phyloP scores from a whole-genome alignment of 306 rosid species.

The Cicer arietinum region DNA sequence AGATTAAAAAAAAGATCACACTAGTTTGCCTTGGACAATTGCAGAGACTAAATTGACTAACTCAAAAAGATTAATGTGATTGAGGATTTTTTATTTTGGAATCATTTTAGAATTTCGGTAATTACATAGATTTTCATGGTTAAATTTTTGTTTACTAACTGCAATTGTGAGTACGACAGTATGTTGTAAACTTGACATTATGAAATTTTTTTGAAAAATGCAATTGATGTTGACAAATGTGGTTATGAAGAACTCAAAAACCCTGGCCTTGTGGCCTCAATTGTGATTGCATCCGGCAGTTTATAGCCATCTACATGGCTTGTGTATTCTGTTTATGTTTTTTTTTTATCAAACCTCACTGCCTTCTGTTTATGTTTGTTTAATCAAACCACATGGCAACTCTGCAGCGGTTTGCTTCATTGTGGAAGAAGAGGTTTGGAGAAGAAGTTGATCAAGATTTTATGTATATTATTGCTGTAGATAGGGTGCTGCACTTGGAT shows the following conservation, averaged over 20 bases:
- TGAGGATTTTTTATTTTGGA: background rate
- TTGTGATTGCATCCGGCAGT: background rate
- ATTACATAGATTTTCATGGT: background rate
- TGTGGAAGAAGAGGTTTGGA: slow-evolving; percentile 83
- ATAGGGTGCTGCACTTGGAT: slow-evolving; percentile 80
- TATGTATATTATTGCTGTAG: slow-evolving; percentile 67
- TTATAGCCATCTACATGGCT: background rate
- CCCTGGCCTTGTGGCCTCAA: background rate
- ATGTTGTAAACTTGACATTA: background rate
- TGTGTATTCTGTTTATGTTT: slow-evolving; percentile 6
- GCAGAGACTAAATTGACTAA: background rate
- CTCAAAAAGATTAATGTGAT: background rate
- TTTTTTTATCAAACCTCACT: slow-evolving; percentile 4
- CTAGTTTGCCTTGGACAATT: background rate
- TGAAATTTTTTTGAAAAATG: background rate
- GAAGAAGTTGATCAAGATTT: slow-evolving; percentile 79
- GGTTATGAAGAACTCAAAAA: background rate
- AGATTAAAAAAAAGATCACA: background rate
- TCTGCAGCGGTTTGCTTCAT: slow-evolving; percentile 62
- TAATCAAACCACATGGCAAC: background rate
- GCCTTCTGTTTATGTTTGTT: slow-evolving; percentile 11
- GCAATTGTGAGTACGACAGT: background rate
- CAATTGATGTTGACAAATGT: background rate
- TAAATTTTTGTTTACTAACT: background rate
- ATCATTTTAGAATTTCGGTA: background rate